phyloP scores from a whole-genome alignment of 129 eudicot species.

The Arctium lappa region DNA sequence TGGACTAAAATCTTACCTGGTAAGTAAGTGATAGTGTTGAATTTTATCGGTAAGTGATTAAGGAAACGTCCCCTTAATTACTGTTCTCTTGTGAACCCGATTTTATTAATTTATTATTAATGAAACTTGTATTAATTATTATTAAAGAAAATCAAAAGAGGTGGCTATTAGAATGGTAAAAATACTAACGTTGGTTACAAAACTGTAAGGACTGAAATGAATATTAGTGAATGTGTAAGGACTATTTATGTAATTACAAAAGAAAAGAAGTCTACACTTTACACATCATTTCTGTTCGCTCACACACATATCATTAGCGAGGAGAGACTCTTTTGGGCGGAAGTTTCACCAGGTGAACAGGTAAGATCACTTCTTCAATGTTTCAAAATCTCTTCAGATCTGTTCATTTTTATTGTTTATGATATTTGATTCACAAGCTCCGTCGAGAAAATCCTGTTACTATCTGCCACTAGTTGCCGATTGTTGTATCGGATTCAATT shows the following conservation, averaged over 20 bases:
- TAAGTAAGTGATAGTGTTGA: no score
- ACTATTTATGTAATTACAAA: background rate
- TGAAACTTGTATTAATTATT: no score
- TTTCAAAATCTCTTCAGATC: conserved; percentile 14
- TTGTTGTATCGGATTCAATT: conserved; percentile 1
- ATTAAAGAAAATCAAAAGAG: no score
- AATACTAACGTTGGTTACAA: background rate
- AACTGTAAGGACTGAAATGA: background rate
- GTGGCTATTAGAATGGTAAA: no score
- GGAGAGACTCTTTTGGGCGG: conserved; percentile 17
- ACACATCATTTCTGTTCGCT: conserved; percentile 18
- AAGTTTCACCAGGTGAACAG: conserved; percentile 6
- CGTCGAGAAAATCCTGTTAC: background rate
- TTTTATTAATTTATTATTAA: no score
- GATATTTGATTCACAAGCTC: background rate
- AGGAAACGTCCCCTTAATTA: no score
- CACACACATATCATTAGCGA: conserved; percentile 29
- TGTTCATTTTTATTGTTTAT: background rate
- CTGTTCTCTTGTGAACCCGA: no score
- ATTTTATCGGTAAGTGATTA: no score
- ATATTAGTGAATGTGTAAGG: background rate
- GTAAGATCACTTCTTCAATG: conserved; percentile 12
- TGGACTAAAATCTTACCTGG: no score
- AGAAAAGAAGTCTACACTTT: background rate
- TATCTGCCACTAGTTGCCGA: background rate